phyloP scores from a whole-genome alignment of 371 early-diverging fungal species.

The Mucor lusitanicus region DNA sequence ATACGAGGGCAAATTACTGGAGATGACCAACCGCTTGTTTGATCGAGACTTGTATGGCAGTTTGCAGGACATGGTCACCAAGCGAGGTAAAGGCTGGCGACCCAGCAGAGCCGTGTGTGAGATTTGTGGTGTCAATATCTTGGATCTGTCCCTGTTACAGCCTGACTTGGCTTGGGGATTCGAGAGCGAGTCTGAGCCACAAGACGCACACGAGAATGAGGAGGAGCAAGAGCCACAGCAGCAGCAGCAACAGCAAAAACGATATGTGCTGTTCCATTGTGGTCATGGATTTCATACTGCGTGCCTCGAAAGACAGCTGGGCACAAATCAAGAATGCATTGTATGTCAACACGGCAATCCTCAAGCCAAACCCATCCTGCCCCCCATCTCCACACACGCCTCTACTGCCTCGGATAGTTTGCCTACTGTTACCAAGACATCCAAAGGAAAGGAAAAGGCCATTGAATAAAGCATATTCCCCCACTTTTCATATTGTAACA shows the following conservation, averaged over 20 bases:
- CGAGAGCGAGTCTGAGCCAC: slow-evolving; percentile 4
- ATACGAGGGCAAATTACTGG: slow-evolving; percentile 73
- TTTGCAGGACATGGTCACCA: slow-evolving; percentile 60
- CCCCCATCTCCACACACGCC: background rate
- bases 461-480: background rate
- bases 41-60: slow-evolving; percentile 65
- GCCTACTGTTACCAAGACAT: background rate
- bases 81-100: slow-evolving; percentile 63
- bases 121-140: slow-evolving; percentile 55
- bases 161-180: slow-evolving; percentile 39
- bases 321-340: slow-evolving; percentile 23
- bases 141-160: slow-evolving; percentile 47
- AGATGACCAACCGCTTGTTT: slow-evolving; percentile 73
- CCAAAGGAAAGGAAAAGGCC: slow-evolving; percentile 18
- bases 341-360: slow-evolving; percentile 31
- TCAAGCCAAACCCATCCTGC: slow-evolving; percentile 8
- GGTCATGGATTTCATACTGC: slow-evolving; percentile 64
- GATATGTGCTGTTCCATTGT: slow-evolving; percentile 58
- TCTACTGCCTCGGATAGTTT: background rate
- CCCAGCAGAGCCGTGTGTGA: slow-evolving; percentile 61
- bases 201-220: background rate
- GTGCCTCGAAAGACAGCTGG: slow-evolving; percentile 47
- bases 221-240: background rate
- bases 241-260: slow-evolving; percentile 15
- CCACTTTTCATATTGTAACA: background rate